Base-by-base conservation (phyloP, 2,329 filamentous ascomycete genomes). In the Bisporella sp. region DNA sequence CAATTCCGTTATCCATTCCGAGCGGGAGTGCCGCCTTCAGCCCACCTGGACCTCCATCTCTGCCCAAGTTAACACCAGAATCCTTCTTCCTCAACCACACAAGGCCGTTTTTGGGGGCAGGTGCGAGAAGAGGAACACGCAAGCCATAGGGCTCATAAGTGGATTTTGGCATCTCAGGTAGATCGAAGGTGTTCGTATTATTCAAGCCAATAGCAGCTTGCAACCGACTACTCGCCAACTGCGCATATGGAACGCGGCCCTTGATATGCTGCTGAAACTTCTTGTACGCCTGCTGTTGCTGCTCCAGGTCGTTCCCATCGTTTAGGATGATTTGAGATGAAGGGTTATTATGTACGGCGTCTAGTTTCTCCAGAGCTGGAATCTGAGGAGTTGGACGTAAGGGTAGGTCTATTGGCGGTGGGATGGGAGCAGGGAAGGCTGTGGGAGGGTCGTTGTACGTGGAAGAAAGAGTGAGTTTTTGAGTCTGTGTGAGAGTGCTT, bases 151-250 rank as follows among this genome's bases (percentile, higher is more conserved):
- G 21, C 42, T 4, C 28, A 31, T 13, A 31, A 31, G n/a, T 9
- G 11, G 11, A 28, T 6, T 31, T 45, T 45, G 42, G 42, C 7
- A 13, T 28, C 30, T 49, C 13, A 37, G 52, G 47, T 4, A 57
- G 29, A 6, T 54, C 51, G 50, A 63, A 62, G 4, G 39, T 29
- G 11, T 50, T 40, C 6, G 53, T 52, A 49, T 63, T 63, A 1
- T 46, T 43, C 6, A 59, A 13, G 1, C 61, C 56, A n/a, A 55
- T 37, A 3, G 54, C 47, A 30, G 60, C 60, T 41, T 63, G 61
- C 5, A 63, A 42, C 30, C 59, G 50, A 11, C 35, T 33, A 31
- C 49, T 47, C 3, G 56, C 51, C 6, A 48, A 28, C 6, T 51
- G 35, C 0, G 57, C 51, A 51, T 53, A 60, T 5, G 50, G 47